Evolutionary conservation across 1,284 basidiomycete genomes (phyloP), one percentile per base, ranked within the genome.

Genomic region (Pyrrhoderma lamaoense): DNA sequence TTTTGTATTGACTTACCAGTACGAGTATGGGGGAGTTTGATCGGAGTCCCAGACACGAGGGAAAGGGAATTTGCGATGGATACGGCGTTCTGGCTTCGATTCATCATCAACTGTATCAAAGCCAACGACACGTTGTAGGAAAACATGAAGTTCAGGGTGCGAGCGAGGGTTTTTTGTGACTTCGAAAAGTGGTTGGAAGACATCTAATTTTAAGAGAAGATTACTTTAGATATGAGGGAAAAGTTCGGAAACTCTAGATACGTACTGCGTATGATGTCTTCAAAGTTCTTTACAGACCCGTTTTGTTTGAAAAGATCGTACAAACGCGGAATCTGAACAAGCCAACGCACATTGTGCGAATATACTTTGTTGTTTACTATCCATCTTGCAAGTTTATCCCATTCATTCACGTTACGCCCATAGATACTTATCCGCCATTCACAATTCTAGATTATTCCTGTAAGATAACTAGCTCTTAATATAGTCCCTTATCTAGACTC

Each of bases 41-140:
- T 77, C 74, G 1, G 86, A 85, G 66, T 93, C 80, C 96, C 96
- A 99, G 51, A 92, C 73, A 49, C 80, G 77, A 1, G 96, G 95
- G 55, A 90, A 92, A 0, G 96, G 96, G 72, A 93, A 99, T 67
- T 99, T 98, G 62, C 87, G 89, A 67, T 97, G 89, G 53, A 96
- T 81, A 19, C 96, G 74, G 51, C 92, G 74, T 67, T 99, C 96
- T 0, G 84, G 76, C 70, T 98, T 99, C 13, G 89, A 93, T 69
- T 99, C 96, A 63, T 99, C 96, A 61, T 99, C 96, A 16, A 99
- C 96, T 9, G 86, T 89, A 62, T 99, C 96, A 62, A 99, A 96
- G 3, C 96, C 96, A 44, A 98, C 70, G 2, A 99, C 94, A 5
- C 96, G 85, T 67, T 97, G 93, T 37, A 99, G 71, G 73, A 99